Percentiles rank a stretch among this genome's conserved stretches.
phyloP scores from a whole-genome alignment of 1,284 basidiomycete genomes.

The Pseudomicrostroma phylloplanum region DNA sequence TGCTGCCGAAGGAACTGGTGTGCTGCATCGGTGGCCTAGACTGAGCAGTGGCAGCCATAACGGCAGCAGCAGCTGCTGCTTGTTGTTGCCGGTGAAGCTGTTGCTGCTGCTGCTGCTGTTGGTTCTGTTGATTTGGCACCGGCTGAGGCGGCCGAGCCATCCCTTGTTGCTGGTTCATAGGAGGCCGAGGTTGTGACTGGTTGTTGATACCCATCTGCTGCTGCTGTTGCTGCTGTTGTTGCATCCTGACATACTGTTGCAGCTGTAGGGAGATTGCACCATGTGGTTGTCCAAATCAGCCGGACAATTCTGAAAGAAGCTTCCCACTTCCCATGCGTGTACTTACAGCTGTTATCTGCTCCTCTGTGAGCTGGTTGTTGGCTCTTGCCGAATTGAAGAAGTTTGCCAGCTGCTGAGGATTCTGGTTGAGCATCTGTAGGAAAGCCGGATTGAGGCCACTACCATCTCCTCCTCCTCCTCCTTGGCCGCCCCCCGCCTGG shows the following conservation, averaged over 20 bases:
- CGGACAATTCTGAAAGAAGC: too few relatives aligned
- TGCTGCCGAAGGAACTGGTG: not conserved
- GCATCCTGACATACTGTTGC: not conserved
- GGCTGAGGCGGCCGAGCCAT: not conserved
- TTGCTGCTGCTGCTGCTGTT: not conserved
- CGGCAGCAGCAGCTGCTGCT: not conserved
- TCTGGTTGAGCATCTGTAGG: not conserved
- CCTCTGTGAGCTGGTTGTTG: not conserved
- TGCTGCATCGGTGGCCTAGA: not conserved
- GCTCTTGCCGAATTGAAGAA: not conserved
- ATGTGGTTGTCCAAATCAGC: too few relatives aligned
- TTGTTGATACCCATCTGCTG: too few relatives aligned
- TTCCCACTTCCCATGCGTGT: too few relatives aligned
- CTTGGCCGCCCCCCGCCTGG: not conserved
- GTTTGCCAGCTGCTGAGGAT: not conserved
- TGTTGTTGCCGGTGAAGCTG: not conserved
- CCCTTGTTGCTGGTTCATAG: not conserved
- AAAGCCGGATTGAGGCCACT: not conserved
- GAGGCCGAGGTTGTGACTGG: not conserved
- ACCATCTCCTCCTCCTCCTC: not conserved
- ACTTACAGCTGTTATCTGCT: not conserved
- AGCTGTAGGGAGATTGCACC: not conserved
- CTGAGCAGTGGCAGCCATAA: not conserved
- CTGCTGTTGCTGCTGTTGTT: slow-evolving; percentile 5
- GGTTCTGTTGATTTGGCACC: not conserved